Evolutionary conservation across 2,329 filamentous ascomycete genomes (phyloP), one percentile per base, ranked within the genome.

Genomic region (Fusarium tanahbumbuense): DNA sequence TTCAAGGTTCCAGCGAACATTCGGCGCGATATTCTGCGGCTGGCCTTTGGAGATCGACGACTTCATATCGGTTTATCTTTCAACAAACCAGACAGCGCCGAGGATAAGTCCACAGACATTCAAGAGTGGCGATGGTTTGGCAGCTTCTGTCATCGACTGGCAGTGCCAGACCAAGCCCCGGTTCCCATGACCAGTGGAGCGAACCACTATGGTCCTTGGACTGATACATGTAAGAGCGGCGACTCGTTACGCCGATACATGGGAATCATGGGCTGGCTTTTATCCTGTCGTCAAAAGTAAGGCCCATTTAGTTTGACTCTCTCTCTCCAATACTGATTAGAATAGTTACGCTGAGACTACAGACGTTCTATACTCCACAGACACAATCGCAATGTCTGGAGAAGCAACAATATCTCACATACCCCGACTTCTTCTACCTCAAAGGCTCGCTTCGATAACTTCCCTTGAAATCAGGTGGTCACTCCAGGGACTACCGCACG

Each of bases 241-340:
- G 34, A 7, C 32, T 22, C 27, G 18, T 11, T 23, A 16, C 16
- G 8, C 5, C 1, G 10, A 2, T 13, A 18, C 0, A 25, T 20
- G 20, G 28, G 54, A 1, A n/a, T 30, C 3, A 45, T 37, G 22
- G 11, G 58, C 1, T 61, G 58, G 58, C 34, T 61, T 6, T n/a
- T 59, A 2, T 61, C 58, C 0, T 61, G 54, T 50, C 58, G 58
- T 5, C 58, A 61, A 18, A 61, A 50, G 54, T 59, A 10, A 58
- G n/a, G n/a, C n/a, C n/a, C n/a, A n/a, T n/a, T n/a, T n/a, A n/a
- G n/a, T n/a, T n/a, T n/a, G n/a, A n/a, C n/a, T n/a, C n/a, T n/a
- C n/a, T n/a, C n/a, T n/a, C n/a, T n/a, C n/a, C n/a, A n/a, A n/a
- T n/a, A n/a, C n/a, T n/a, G n/a, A 2, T 8, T 1, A 3, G 22